These are phyloP conservation scores for Circinella minor DNA, from an alignment of 371 early-diverging fungal genomes.

Conservation along the genomic window DNA sequence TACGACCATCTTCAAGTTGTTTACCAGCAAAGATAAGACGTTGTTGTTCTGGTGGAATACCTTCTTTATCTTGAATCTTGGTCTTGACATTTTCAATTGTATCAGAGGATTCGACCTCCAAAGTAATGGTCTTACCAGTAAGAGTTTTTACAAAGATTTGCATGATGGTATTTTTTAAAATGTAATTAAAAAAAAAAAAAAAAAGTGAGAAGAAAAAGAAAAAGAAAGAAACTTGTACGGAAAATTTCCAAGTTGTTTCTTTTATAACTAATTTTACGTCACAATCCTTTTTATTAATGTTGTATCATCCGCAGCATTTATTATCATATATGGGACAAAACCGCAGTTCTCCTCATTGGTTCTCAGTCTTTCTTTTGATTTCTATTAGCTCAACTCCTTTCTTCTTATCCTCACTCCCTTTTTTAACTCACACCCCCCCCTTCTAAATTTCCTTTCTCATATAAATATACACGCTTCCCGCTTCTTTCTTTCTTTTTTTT, in stretches of 20 bases:
- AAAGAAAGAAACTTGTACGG: not conserved
- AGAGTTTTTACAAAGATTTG: slow-evolving; percentile 72
- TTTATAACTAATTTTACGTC: not conserved
- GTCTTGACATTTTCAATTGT: slow-evolving; percentile 90
- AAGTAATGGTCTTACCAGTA: slow-evolving; percentile 92
- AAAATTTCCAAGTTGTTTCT: not conserved
- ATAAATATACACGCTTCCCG: too few relatives aligned
- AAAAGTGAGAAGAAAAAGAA: not conserved
- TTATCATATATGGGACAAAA: not conserved
- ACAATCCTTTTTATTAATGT: not conserved
- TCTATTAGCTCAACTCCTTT: not conserved
- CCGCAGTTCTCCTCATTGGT: not conserved
- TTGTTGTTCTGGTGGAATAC: slow-evolving; percentile 88
- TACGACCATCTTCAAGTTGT: slow-evolving; percentile 84
- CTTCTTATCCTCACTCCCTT: not conserved
- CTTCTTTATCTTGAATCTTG: slow-evolving; percentile 98
- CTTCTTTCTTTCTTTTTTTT: too few relatives aligned
- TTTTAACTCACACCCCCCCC: not conserved
- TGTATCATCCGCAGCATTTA: not conserved
- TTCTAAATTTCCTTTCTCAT: not conserved
- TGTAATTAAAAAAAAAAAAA: not conserved
- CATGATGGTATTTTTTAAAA: not conserved
- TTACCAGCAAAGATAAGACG: slow-evolving; percentile 86
- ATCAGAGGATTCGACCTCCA: slow-evolving; percentile 90
- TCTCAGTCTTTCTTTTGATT: not conserved